phyloP scores from a whole-genome alignment of 768 basidiomycete species.

The Trametes punicea region DNA sequence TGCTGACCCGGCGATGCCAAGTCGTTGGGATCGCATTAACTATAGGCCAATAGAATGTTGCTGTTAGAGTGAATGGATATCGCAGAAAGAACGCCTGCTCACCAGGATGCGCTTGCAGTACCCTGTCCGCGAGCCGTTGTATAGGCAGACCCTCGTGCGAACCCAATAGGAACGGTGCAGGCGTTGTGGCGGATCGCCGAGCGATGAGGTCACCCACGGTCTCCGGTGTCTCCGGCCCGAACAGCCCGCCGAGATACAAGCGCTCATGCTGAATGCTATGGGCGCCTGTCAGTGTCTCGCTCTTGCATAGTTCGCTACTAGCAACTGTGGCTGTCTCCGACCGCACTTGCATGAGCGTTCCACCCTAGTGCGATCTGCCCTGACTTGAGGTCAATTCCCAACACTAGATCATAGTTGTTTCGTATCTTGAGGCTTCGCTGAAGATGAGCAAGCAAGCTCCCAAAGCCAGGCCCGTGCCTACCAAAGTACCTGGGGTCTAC shows the following conservation, averaged over 20 bases:
- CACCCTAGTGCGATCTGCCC: no score
- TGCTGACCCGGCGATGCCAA: no score
- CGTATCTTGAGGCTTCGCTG: not conserved
- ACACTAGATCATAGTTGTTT: not conserved
- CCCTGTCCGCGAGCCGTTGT: no score
- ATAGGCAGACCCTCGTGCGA: no score
- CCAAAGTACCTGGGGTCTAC: conserved; percentile 28
- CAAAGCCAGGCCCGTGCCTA: conserved; percentile 2
- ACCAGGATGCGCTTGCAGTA: no score
- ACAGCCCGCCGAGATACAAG: not conserved
- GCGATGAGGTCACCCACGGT: conserved; percentile 3
- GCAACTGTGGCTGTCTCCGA: no score
- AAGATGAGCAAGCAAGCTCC: conserved; percentile 15
- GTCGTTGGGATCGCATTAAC: not conserved
- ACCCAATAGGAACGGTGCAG: no score
- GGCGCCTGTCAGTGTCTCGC: no score
- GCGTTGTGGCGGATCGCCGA: not conserved
- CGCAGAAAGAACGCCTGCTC: not conserved
- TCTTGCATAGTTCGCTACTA: not conserved
- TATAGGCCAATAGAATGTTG: no score
- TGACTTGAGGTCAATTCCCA: no score
- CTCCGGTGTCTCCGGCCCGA: not conserved
- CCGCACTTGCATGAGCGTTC: no score
- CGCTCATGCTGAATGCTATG: not conserved
- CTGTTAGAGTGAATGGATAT: not conserved